Percentiles rank a stretch among this genome's conserved stretches.
phyloP scores from a whole-genome alignment of 2,329 filamentous ascomycete species.

The Colletotrichum echinochloae region DNA sequence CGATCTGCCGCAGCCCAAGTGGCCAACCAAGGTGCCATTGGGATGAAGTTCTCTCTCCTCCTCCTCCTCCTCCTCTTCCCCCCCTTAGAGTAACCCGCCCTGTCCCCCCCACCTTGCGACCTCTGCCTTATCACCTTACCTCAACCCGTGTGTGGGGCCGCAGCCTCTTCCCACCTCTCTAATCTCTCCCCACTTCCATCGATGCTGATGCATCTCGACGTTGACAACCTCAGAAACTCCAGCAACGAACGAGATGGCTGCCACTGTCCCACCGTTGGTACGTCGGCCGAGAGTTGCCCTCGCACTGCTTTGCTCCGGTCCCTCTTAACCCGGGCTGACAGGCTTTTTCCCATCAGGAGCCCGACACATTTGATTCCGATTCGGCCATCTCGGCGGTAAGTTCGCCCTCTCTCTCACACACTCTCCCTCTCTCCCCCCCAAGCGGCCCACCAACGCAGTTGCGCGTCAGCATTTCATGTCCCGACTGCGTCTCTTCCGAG shows the following conservation, averaged over 20 bases:
- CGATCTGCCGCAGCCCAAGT: too few species aligned
- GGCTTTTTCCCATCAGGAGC: neutral
- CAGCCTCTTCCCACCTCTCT: slow-evolving; percentile 5
- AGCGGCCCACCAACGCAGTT: neutral
- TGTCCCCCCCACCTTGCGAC: neutral
- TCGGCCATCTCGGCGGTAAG: slow-evolving; percentile 30
- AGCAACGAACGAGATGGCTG: neutral
- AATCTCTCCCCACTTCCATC: neutral
- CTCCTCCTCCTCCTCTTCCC: too few species aligned
- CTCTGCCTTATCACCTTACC: too few species aligned
- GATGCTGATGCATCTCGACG: neutral
- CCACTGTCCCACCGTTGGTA: slow-evolving; percentile 3
- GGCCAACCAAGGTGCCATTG: too few species aligned
- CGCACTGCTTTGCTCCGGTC: neutral
- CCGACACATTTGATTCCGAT: slow-evolving; percentile 35
- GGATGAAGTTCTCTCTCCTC: slow-evolving; percentile 16
- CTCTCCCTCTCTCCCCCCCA: too few species aligned
- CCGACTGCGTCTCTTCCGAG: neutral
- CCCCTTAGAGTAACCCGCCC: too few species aligned
- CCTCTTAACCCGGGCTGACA: neutral
- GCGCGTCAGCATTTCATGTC: slow-evolving; percentile 25
- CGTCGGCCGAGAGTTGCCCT: neutral
- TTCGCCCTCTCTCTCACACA: too few species aligned
- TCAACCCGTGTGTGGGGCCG: too few species aligned
- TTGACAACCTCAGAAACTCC: neutral